phyloP scores from a whole-genome alignment of 1,284 basidiomycete species.

The Pisolithus thermaeus region DNA sequence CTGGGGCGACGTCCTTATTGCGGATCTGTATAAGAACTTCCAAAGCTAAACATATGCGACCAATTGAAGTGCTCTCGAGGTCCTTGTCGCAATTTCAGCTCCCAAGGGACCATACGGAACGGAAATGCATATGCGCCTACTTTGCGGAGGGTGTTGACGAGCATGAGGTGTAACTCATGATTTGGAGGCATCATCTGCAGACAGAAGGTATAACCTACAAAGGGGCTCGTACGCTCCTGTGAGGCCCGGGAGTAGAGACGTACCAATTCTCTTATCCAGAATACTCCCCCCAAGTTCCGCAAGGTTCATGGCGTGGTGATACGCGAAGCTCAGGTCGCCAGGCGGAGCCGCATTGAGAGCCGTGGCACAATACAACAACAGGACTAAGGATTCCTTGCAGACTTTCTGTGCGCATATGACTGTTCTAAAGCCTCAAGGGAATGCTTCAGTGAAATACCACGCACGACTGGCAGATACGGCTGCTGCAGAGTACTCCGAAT shows the following conservation, averaged over 20 bases:
- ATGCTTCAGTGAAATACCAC: slow-evolving; percentile 21
- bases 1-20: slow-evolving; percentile 62
- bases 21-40: slow-evolving; percentile 57
- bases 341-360: slow-evolving; percentile 36
- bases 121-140: slow-evolving; percentile 27
- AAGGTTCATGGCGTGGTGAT: slow-evolving; percentile 65
- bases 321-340: slow-evolving; percentile 55
- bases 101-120: neutral
- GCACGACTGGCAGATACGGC: slow-evolving; percentile 45
- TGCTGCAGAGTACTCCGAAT: slow-evolving; percentile 46
- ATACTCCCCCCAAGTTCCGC: slow-evolving; percentile 58
- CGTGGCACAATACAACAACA: slow-evolving; percentile 64
- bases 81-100: slow-evolving; percentile 41
- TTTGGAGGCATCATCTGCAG: slow-evolving; percentile 57
- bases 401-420: slow-evolving; percentile 37
- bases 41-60: slow-evolving; percentile 64
- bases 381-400: slow-evolving; percentile 55
- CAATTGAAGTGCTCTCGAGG: slow-evolving; percentile 47
- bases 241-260: slow-evolving; percentile 5
- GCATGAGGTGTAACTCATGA: slow-evolving; percentile 73
- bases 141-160: slow-evolving; percentile 77
- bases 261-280: slow-evolving; percentile 67
- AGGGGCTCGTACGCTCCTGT: slow-evolving; percentile 1
- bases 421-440: slow-evolving; percentile 10
- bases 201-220: slow-evolving; percentile 69